Evolutionary conservation across 2,329 filamentous ascomycete species (phyloP), one percentile per base, ranked within the genome.

Genomic region (Grosmannia penicillata): DNA sequence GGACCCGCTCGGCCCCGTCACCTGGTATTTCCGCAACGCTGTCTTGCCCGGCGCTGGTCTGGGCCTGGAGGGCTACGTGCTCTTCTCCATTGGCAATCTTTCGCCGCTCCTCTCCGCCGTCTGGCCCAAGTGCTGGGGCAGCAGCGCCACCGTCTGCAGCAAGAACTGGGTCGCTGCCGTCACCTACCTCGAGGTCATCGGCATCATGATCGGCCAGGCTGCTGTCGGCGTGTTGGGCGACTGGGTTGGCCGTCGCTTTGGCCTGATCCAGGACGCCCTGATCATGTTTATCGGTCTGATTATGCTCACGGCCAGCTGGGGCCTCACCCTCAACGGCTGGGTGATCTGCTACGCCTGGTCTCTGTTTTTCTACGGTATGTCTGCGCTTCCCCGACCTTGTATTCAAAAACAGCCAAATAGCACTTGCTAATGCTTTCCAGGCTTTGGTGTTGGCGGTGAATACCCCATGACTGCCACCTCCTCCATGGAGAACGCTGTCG

Each of bases 401-500:
- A n/a, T 25, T 42, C 36, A 9, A 27, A 25, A 14, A 8, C 15
- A 22, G 6, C 19, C 6, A 10, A 19, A 4, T n/a, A 7, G 8
- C 19, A 7, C 30, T 25, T 24, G 13, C 8, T 19, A 8, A 7
- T 34, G 32, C 32, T 25, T 5, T 23, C 8, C 24, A 60, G 61
- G 63, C 40, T 62, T 75, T 36, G 74, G 72, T 46, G 74, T 78
- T 39, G 84, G 85, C 50, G 86, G 86, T 49, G 87, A 94, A 62
- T 95, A 96, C 55, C 89, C 89, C 45, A 95, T 95, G 71, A 96
- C 89, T 25, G 89, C 89, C 15, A 95, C 89, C 11, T 86, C 84
- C 8, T 87, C 86, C 43, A 93, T 96, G 76, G 86, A 94, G 58
- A 85, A 87, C 52, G 81, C 84, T 14, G 80, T 87, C 33, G 76